A percentile compares a stretch with the other conserved stretches of the same genome.
Conservation (phyloP, 345 rosid genomes). For the Brassica cretica region DNA sequence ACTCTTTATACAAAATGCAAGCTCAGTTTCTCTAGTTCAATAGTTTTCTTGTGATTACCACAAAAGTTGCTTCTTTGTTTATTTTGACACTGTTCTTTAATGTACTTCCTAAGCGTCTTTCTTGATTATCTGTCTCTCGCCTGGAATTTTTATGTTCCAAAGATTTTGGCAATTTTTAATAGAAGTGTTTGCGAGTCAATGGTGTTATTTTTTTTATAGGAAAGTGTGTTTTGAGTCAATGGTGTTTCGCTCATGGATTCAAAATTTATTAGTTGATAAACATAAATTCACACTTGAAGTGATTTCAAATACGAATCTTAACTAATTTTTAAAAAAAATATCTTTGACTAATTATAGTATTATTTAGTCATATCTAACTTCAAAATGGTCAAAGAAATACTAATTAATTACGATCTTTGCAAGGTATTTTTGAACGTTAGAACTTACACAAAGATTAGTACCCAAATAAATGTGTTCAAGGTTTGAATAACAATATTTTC, state of each 20-base stretch:
- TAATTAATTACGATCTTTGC: background rate
- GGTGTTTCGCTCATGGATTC: background rate
- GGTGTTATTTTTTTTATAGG: background rate
- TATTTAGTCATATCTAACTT: background rate
- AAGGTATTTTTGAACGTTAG: background rate
- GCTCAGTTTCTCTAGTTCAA: background rate
- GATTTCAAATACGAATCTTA: background rate
- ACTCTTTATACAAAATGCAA: background rate
- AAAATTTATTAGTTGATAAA: background rate
- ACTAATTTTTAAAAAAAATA: background rate
- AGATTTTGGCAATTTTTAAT: background rate
- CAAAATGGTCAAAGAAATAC: background rate
- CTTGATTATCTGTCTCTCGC: background rate
- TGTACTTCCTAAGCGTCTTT: slow-evolving; percentile 20
- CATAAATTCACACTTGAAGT: slow-evolving; percentile 13
- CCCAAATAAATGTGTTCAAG: background rate
- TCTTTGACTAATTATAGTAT: background rate
- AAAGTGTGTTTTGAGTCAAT: background rate
- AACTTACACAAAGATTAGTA: slow-evolving; percentile 16
- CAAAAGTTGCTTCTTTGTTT: slow-evolving; percentile 32
- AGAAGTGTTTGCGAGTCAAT: background rate
- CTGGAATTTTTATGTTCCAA: slow-evolving; percentile 1
- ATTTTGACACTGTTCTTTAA: slow-evolving; percentile 23
- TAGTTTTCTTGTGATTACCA: background rate
- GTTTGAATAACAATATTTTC: background rate